Evolutionary conservation across 2,329 filamentous ascomycete genomes (phyloP).

Genomic region (Pyrenochaeta sp.): DNA sequence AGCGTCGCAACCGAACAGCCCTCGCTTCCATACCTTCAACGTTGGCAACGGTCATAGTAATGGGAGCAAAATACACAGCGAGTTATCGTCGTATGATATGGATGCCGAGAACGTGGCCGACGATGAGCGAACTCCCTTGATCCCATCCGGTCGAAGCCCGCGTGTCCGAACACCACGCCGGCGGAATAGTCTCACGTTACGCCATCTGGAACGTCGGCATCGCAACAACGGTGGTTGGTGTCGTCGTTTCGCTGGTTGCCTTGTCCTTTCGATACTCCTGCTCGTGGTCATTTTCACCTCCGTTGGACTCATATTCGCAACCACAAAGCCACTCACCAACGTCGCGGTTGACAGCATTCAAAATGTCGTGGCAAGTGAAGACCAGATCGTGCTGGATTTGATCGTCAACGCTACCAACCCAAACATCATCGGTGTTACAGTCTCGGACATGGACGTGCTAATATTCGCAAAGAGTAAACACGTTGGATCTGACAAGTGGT

Average conservation of each 20-base stretch:
- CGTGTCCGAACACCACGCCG: slow-evolving; percentile 60
- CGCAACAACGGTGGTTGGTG: slow-evolving; percentile 62
- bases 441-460: slow-evolving; percentile 87
- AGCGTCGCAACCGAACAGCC: slow-evolving; percentile 74
- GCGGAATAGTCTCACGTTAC: slow-evolving; percentile 65
- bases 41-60: slow-evolving; percentile 44
- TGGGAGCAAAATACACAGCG: slow-evolving; percentile 64
- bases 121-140: slow-evolving; percentile 86
- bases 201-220: slow-evolving; percentile 77
- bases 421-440: slow-evolving; percentile 86
- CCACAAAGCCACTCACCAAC: slow-evolving; percentile 83
- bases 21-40: slow-evolving; percentile 61
- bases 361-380: slow-evolving; percentile 91
- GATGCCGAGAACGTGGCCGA: slow-evolving; percentile 83
- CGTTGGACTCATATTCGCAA: slow-evolving; percentile 88
- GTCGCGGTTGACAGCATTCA: slow-evolving; percentile 82
- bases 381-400: slow-evolving; percentile 94
- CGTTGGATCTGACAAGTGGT: slow-evolving; percentile 68
- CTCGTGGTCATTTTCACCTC: slow-evolving; percentile 84
- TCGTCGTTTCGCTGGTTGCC: slow-evolving; percentile 83
- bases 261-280: slow-evolving; percentile 83
- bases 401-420: slow-evolving; percentile 89
- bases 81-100: slow-evolving; percentile 77
- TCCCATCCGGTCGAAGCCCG: slow-evolving; percentile 70
- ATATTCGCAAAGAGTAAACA: slow-evolving; percentile 95